Base-by-base conservation (phyloP, 2,329 filamentous ascomycete genomes). In the Pezizomycotina sp. region DNA sequence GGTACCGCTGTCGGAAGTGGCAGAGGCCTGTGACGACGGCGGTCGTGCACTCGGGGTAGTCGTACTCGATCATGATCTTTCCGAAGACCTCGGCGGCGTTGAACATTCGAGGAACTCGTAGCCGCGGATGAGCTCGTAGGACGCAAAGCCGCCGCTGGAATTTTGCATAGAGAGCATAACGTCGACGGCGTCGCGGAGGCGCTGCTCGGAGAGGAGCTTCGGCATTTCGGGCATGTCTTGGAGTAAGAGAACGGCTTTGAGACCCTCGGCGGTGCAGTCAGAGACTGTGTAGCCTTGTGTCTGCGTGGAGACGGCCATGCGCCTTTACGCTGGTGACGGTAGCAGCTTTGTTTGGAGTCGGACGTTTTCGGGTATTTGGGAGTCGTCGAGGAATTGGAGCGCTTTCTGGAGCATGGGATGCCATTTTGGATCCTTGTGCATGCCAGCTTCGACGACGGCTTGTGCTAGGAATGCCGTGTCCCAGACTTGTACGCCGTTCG, bases 71-170 rank as follows among this genome's bases (percentile, higher is more conserved):
- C 89, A 98, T 98, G 60, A 98, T 98, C 13, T 75, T 70, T 9
- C 82, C 84, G 56, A 98, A 98, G 0, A 98, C 84, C 56, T 98
- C 89, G 1, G 89, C 89, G 0, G 86, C 86, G 52, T 98, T 98
- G 27, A 98, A 68, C 74, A 66, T 57, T 98, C 89, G 48, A 95
- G 57, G 48, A 69, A 70, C 48, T 78, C 66, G 6, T 79, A 77
- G 2, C 77, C 86, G 16, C 89, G 72, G 1, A 76, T 77, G 2
- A 70, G 70, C 54, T 98, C 89, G 55, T 98, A 98, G 10, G 82
- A 89, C 0, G 82, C 79, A 53, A 83, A 86, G 3, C 82, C 89
- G 14, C 84, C 84, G 27, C 62, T 55, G 2, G 65, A 55, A 55
- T 93, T 95, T 56, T 95, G 84, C 65, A 92, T 92, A 1, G 84